These are phyloP conservation scores for Pseudogymnoascus sp. DNA, from an alignment of 2,329 filamentous ascomycete species.

Conservation along the genomic window DNA sequence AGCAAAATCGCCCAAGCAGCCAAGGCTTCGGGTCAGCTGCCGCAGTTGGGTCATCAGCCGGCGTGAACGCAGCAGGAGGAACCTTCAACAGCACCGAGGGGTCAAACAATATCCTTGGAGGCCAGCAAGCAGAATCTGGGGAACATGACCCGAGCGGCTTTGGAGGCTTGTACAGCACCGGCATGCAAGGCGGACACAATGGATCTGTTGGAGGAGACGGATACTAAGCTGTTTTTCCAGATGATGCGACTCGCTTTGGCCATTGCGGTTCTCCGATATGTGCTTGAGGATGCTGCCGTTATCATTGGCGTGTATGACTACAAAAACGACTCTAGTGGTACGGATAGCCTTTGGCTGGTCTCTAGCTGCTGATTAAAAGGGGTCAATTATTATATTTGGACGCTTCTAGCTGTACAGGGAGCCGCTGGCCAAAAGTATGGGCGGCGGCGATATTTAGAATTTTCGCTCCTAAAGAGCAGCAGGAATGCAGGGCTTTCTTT, in stretches of 20 bases:
- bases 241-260: neutral
- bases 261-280: neutral
- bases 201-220: slow-evolving; percentile 47
- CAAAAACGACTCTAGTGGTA: slow-evolving; percentile 6
- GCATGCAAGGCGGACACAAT: slow-evolving; percentile 51
- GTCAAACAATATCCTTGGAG: slow-evolving; percentile 30
- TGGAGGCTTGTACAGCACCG: slow-evolving; percentile 38
- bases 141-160: slow-evolving; percentile 33
- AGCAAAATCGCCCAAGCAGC: slow-evolving; percentile 42
- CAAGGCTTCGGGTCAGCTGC: slow-evolving; percentile 44
- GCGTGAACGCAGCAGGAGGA: slow-evolving; percentile 25
- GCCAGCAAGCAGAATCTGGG: slow-evolving; percentile 25
- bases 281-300: slow-evolving; percentile 4
- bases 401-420: slow-evolving; percentile 24
- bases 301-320: slow-evolving; percentile 6
- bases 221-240: slow-evolving; percentile 35
- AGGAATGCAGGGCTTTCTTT: slow-evolving; percentile 7
- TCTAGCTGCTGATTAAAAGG: slow-evolving; percentile 7
- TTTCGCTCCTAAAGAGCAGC: slow-evolving; percentile 22
- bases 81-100: slow-evolving; percentile 27
- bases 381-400: slow-evolving; percentile 10
- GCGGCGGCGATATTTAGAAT: slow-evolving; percentile 26
- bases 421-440: slow-evolving; percentile 25
- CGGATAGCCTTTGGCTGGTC: slow-evolving; percentile 4
- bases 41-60: slow-evolving; percentile 32